Evolutionary conservation across 2,329 filamentous ascomycete genomes (phyloP).

Genomic region (Alternaria sp.): DNA sequence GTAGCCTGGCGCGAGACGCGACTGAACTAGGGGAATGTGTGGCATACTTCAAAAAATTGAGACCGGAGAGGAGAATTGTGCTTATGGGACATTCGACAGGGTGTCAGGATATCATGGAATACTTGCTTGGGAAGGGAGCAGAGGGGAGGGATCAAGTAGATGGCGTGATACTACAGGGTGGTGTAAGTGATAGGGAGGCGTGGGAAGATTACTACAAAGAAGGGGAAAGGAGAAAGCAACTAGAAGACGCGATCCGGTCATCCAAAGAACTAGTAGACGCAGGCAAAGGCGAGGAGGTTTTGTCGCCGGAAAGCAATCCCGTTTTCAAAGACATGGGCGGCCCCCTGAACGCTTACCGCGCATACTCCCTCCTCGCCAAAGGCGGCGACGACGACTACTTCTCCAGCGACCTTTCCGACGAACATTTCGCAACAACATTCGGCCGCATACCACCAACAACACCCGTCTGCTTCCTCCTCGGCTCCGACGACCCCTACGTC

Average conservation of each 20-base stretch:
- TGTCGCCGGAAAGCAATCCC: slow-evolving; percentile 52
- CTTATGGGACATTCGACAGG: slow-evolving; percentile 74
- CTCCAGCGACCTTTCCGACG: slow-evolving; percentile 73
- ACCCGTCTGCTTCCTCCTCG: too few relatives aligned
- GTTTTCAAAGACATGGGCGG: slow-evolving; percentile 40
- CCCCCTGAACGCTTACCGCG: slow-evolving; percentile 63
- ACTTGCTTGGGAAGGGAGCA: slow-evolving; percentile 52
- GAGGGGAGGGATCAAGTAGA: slow-evolving; percentile 63
- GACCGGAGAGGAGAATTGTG: slow-evolving; percentile 61
- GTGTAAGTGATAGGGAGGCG: slow-evolving; percentile 77
- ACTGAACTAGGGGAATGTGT: slow-evolving; percentile 61
- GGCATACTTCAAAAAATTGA: slow-evolving; percentile 52
- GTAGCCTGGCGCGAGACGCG: slow-evolving; percentile 60
- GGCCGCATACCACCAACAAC: slow-evolving; percentile 56
- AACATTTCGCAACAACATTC: slow-evolving; percentile 69
- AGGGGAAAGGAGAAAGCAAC: slow-evolving; percentile 12
- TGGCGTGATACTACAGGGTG: slow-evolving; percentile 80
- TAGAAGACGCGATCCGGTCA: slow-evolving; percentile 35
- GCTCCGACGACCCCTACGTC: slow-evolving; percentile 63
- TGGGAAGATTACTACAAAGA: slow-evolving; percentile 46
- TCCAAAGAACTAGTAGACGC: slow-evolving; percentile 61
- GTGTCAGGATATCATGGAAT: slow-evolving; percentile 71
- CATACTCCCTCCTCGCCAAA: slow-evolving; percentile 62
- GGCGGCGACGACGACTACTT: slow-evolving; percentile 86
- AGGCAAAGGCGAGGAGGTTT: slow-evolving; percentile 61